A percentile compares a stretch with the other conserved stretches of the same genome.
Conservation (phyloP, 345 rosid species). For the Schrenkiella parvula region DNA sequence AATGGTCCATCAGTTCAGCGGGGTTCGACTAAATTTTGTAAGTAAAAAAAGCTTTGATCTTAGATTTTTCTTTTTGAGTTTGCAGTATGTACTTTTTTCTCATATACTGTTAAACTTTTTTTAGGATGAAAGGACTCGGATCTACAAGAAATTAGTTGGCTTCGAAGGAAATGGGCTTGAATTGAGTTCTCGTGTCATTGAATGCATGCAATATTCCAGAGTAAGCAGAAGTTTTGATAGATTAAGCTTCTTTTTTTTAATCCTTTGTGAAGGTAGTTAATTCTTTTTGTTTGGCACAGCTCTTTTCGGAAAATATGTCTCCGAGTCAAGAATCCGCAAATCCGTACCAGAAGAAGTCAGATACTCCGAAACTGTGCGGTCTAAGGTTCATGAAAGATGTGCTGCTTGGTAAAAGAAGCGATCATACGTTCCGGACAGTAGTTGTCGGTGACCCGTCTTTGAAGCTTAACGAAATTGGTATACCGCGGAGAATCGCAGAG, state of each 20-base stretch:
- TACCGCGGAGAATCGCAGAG: constrained; percentile 74
- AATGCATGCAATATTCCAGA: constrained; percentile 79
- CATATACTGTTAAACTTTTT: constrained; percentile 8
- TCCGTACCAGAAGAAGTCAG: constrained; percentile 42
- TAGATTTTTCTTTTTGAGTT: not conserved
- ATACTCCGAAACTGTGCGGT: constrained; percentile 58
- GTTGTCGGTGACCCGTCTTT: constrained; percentile 80
- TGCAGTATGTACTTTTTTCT: not conserved
- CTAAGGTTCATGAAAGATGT: constrained; percentile 86
- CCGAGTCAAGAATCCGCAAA: constrained; percentile 40
- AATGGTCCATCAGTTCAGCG: constrained; percentile 49
- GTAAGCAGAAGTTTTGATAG: constrained; percentile 38
- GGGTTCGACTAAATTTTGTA: constrained; percentile 61
- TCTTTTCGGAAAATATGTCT: constrained; percentile 51
- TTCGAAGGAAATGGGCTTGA: constrained; percentile 62
- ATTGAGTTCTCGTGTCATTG: constrained; percentile 62
- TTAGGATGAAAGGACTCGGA: constrained; percentile 81
- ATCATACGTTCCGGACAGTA: constrained; percentile 84
- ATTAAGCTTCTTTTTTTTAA: not conserved
- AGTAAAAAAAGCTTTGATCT: constrained; percentile 26
- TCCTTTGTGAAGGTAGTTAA: not conserved
- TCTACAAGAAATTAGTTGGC: constrained; percentile 67
- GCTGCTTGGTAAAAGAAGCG: constrained; percentile 81
- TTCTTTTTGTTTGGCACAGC: constrained; percentile 34
- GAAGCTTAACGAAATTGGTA: constrained; percentile 72